A percentile compares a stretch with the other conserved stretches of the same genome.
Evolutionary conservation across 2,329 filamentous ascomycete genomes (phyloP).

Genomic region (Lecanicillium sp.): DNA sequence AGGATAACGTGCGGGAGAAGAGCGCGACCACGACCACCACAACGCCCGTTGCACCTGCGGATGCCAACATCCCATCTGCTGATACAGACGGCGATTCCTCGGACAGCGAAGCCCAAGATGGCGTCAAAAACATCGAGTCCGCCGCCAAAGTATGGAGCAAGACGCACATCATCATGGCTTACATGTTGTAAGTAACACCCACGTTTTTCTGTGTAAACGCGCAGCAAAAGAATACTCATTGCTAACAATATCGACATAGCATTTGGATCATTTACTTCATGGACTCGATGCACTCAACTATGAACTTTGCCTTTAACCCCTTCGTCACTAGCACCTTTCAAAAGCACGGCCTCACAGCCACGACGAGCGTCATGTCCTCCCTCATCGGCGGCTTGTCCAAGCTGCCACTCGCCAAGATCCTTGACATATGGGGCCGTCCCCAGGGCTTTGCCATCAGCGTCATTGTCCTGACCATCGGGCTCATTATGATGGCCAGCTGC

Average conservation of each 20-base stretch:
- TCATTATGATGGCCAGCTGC: conserved; percentile 55
- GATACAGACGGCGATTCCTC: not conserved
- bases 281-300: conserved; percentile 33
- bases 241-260: conserved; percentile 1
- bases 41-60: not conserved
- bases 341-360: conserved; percentile 39
- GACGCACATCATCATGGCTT: conserved; percentile 1
- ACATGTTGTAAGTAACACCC: not conserved
- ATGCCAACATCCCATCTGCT: not conserved
- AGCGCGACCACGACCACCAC: no score
- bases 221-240: not conserved
- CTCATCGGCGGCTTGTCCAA: conserved; percentile 48
- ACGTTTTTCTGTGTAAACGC: not conserved
- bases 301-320: conserved; percentile 24
- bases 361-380: conserved; percentile 39
- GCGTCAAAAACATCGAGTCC: not conserved
- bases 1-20: no score
- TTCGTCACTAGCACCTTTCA: conserved; percentile 37
- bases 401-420: conserved; percentile 53
- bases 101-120: conserved; percentile 2
- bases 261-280: conserved; percentile 39
- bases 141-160: conserved; percentile 1
- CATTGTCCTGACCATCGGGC: conserved; percentile 34
- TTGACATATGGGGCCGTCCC: conserved; percentile 55
- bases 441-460: conserved; percentile 48